Conservation (phyloP, 2,329 filamentous ascomycete genomes). For the Pyrenophora graminea region DNA sequence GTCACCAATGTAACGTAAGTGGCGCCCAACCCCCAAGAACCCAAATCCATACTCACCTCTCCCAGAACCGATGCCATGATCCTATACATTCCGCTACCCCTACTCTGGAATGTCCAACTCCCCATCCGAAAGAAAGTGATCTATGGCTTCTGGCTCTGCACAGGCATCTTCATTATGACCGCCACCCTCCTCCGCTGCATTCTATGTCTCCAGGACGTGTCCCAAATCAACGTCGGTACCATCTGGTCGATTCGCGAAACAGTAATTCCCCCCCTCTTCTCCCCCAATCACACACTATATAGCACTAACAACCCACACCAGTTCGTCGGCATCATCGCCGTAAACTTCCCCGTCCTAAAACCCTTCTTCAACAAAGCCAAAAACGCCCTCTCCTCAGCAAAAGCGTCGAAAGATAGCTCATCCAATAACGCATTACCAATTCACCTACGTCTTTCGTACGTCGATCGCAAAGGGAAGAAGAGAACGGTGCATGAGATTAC, state of each 20-base stretch:
- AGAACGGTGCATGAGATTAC: conserved; percentile 7
- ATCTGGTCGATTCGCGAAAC: conserved; percentile 11
- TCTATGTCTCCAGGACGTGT: conserved; percentile 6
- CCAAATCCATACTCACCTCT: neutral
- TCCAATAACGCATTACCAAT: neutral
- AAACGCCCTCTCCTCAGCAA: neutral
- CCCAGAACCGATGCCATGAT: conserved; percentile 7
- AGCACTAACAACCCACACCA: neutral
- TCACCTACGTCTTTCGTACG: conserved; percentile 4
- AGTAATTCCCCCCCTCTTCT: neutral
- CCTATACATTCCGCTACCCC: conserved; percentile 2
- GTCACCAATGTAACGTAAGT: conserved; percentile 11
- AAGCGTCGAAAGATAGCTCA: neutral
- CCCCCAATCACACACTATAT: neutral
- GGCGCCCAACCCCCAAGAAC: too few relatives aligned
- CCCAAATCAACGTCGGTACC: conserved; percentile 6
- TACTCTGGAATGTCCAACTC: conserved; percentile 3
- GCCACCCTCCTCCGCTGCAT: conserved; percentile 4
- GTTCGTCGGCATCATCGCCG: conserved; percentile 7
- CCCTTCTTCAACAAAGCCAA: conserved; percentile 2
- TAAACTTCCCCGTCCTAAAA: conserved; percentile 6
- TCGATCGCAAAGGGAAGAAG: conserved; percentile 4
- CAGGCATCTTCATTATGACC: conserved; percentile 3
- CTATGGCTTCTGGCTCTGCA: conserved; percentile 4
- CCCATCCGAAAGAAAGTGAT: neutral